Conservation (phyloP, 768 basidiomycete species). For the Exsudoporus frostii region DNA sequence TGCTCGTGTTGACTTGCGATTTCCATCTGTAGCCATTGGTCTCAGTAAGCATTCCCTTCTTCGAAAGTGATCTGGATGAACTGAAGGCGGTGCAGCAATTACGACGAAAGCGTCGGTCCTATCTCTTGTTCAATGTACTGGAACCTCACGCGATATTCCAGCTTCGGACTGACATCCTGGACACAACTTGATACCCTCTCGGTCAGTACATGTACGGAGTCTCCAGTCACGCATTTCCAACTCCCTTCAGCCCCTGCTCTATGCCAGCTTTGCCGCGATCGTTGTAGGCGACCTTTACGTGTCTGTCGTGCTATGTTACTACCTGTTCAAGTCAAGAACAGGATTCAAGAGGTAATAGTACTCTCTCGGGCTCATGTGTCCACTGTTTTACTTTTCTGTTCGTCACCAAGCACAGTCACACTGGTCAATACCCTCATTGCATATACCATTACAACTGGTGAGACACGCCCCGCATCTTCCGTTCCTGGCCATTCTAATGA, state of each 20-base stretch:
- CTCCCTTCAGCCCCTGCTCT: slow-evolving; percentile 42
- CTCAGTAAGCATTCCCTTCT: slow-evolving; percentile 4
- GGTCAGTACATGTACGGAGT: slow-evolving; percentile 25
- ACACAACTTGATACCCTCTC: slow-evolving; percentile 37
- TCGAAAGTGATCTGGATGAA: neutral
- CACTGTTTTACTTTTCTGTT: neutral
- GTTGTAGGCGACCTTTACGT: slow-evolving; percentile 52
- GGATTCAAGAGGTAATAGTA: slow-evolving; percentile 45
- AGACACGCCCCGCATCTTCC: slow-evolving; percentile 21
- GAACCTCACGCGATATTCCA: slow-evolving; percentile 15
- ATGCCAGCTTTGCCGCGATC: slow-evolving; percentile 48
- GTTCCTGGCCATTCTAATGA: neutral
- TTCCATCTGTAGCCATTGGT: slow-evolving; percentile 4
- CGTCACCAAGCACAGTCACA: slow-evolving; percentile 44
- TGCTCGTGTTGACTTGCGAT: neutral
- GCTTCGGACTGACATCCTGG: slow-evolving; percentile 40
- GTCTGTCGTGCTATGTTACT: slow-evolving; percentile 46
- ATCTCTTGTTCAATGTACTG: neutral
- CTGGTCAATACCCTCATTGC: slow-evolving; percentile 46
- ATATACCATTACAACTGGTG: slow-evolving; percentile 56
- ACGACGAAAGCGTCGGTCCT: slow-evolving; percentile 48
- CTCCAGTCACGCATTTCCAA: neutral
- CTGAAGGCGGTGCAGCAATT: slow-evolving; percentile 37
- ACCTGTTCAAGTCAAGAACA: slow-evolving; percentile 47
- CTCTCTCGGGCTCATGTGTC: neutral